phyloP scores from a whole-genome alignment of 2,329 filamentous ascomycete genomes.

The Kalaharituber pfeilii region DNA sequence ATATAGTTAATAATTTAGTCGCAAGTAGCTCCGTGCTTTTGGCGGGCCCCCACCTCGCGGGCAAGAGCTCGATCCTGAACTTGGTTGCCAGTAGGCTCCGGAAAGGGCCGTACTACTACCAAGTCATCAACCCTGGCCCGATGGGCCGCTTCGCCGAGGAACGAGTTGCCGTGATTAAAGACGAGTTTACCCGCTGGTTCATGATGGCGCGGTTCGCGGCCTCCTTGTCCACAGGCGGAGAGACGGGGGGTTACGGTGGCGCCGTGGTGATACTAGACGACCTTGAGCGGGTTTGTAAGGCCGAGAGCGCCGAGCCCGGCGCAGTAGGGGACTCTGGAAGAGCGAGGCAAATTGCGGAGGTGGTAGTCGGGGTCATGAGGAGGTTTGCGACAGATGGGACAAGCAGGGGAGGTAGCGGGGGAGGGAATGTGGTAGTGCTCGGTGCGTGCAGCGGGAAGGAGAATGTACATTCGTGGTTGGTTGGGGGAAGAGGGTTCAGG shows the following conservation, averaged over 20 bases:
- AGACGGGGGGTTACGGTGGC: constrained; percentile 53
- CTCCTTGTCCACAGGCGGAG: background rate
- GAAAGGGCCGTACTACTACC: constrained; percentile 19
- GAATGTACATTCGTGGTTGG: constrained; percentile 70
- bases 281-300: constrained; percentile 78
- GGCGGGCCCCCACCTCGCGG: constrained; percentile 74
- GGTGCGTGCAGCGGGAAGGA: constrained; percentile 90
- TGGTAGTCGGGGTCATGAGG: constrained; percentile 62
- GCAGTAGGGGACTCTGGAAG: constrained; percentile 64
- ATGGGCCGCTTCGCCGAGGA: constrained; percentile 56
- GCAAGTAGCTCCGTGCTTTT: constrained; percentile 79
- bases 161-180: constrained; percentile 75
- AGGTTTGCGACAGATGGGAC: constrained; percentile 54
- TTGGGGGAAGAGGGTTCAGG: constrained; percentile 79
- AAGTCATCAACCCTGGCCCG: constrained; percentile 20
- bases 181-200: constrained; percentile 67
- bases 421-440: constrained; percentile 47
- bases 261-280: constrained; percentile 81
- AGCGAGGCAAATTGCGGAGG: constrained; percentile 81
- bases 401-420: constrained; percentile 3
- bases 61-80: constrained; percentile 69
- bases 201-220: constrained; percentile 84
- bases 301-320: constrained; percentile 60
- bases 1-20: constrained; percentile 57
- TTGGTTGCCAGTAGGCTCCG: constrained; percentile 52